A percentile compares a stretch with the other conserved stretches of the same genome.
These are phyloP conservation scores for Cryphonectria parasitica DNA, from an alignment of 2,329 filamentous ascomycete species.

Conservation along the genomic window DNA sequence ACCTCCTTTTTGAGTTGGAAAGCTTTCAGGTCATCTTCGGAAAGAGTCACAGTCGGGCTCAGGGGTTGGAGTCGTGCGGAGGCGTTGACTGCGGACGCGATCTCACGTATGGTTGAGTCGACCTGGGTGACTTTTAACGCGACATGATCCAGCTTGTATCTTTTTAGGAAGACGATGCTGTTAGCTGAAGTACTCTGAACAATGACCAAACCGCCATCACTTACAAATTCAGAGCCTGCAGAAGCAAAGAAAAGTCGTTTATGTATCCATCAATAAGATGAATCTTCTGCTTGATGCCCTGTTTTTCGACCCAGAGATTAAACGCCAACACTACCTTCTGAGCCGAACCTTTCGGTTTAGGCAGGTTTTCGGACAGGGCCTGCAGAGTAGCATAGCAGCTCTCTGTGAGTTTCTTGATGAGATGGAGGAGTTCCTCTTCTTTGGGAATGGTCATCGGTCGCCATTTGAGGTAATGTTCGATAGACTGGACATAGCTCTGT, in stretches of 20 bases:
- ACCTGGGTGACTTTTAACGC: slow-evolving; percentile 13
- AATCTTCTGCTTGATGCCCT: slow-evolving; percentile 10
- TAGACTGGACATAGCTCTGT: background rate
- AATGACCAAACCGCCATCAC: background rate
- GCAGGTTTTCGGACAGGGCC: background rate
- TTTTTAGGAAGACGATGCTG: background rate
- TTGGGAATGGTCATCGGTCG: slow-evolving; percentile 5
- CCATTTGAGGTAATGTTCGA: slow-evolving; percentile 10
- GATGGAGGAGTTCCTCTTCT: slow-evolving; percentile 11
- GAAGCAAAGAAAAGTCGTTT: slow-evolving; percentile 12
- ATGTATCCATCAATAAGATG: slow-evolving; percentile 16
- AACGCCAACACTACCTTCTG: slow-evolving; percentile 7
- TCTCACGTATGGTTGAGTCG: slow-evolving; percentile 3
- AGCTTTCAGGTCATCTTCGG: slow-evolving; percentile 11
- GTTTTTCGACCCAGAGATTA: slow-evolving; percentile 12
- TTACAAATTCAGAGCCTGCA: slow-evolving; percentile 17
- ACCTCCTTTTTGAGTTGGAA: slow-evolving; percentile 4
- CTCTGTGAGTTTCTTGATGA: slow-evolving; percentile 11
- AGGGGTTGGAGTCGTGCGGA: background rate
- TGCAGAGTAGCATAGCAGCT: slow-evolving; percentile 16
- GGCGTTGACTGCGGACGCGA: slow-evolving; percentile 3
- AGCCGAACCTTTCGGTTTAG: background rate
- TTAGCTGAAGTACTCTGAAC: background rate
- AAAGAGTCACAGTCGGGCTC: background rate
- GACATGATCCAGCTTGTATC: slow-evolving; percentile 20